These are phyloP conservation scores for Groenewaldozyma auringiensis DNA, from an alignment of 1,139 yeast species.

Conservation along the genomic window DNA sequence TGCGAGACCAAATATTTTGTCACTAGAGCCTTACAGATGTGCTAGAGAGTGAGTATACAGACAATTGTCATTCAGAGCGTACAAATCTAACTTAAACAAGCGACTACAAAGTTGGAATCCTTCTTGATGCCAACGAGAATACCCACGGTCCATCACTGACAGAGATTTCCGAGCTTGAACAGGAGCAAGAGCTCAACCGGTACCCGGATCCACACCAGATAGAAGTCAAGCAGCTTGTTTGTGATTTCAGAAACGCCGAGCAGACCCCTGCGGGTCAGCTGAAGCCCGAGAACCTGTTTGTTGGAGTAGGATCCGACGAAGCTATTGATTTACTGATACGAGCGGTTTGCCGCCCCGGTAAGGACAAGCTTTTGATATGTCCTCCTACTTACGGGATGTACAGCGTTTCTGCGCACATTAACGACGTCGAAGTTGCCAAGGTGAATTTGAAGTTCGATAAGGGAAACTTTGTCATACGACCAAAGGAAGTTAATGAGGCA, in stretches of 20 bases:
- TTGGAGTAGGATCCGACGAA: constrained; percentile 98
- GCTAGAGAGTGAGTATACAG: constrained; percentile 60
- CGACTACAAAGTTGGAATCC: constrained; percentile 75
- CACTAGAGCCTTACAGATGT: constrained; percentile 85
- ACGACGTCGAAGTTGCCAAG: constrained; percentile 69
- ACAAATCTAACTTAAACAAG: constrained; percentile 15
- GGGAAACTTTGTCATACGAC: constrained; percentile 56
- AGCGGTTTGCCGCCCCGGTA: constrained; percentile 75
- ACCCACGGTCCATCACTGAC: constrained; percentile 80
- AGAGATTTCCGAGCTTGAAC: constrained; percentile 34
- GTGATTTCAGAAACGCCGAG: constrained; percentile 57
- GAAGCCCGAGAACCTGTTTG: constrained; percentile 63
- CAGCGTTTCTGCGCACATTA: constrained; percentile 78
- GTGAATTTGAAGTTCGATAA: constrained; percentile 52
- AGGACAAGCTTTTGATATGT: constrained; percentile 72
- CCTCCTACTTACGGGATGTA: constrained; percentile 99
- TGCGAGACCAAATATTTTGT: constrained; percentile 75
- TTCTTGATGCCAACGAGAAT: constrained; percentile 93
- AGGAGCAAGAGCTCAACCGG: constrained; percentile 54
- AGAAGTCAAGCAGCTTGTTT: constrained; percentile 65
- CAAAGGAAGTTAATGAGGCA: constrained; percentile 45
- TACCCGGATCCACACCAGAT: constrained; percentile 96
- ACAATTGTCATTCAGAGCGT: constrained; percentile 13
- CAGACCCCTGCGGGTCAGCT: constrained; percentile 30
- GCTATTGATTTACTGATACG: constrained; percentile 84